Conservation (phyloP, 2,329 filamentous ascomycete genomes). For the Helotiales sp. region DNA sequence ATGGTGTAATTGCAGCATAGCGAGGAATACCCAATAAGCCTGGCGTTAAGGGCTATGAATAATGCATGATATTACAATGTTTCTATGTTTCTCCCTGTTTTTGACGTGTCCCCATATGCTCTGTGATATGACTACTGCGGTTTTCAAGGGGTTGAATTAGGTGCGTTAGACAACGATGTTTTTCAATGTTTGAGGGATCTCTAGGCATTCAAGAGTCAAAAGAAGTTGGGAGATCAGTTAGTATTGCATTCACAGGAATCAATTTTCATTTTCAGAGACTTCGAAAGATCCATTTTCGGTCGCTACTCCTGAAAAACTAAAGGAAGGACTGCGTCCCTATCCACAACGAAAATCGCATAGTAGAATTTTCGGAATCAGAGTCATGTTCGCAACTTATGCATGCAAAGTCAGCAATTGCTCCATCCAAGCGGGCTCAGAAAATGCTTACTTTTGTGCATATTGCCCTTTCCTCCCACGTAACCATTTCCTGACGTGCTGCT, state of each 20-base stretch:
- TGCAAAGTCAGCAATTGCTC: background rate
- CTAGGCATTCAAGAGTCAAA: too few species aligned
- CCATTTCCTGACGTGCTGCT: conserved; percentile 23
- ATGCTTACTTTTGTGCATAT: conserved; percentile 27
- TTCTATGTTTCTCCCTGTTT: too few species aligned
- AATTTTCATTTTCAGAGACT: background rate
- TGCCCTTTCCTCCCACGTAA: conserved; percentile 34
- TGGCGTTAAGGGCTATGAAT: background rate
- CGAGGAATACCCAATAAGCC: background rate
- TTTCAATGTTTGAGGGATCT: too few species aligned
- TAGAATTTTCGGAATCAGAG: background rate
- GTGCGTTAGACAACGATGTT: too few species aligned
- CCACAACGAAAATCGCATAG: background rate
- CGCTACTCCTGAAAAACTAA: background rate
- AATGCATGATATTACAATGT: too few species aligned
- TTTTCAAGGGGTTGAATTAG: too few species aligned
- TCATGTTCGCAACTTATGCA: conserved; percentile 1
- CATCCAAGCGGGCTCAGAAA: background rate
- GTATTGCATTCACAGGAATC: too few species aligned
- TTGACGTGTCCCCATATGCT: too few species aligned
- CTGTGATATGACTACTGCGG: too few species aligned
- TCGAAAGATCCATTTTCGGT: background rate
- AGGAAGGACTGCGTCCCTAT: background rate
- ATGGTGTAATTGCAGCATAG: background rate
- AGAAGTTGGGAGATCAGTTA: too few species aligned